Conservation (phyloP, 305 asterid species). For the Ruellia speciosa region DNA sequence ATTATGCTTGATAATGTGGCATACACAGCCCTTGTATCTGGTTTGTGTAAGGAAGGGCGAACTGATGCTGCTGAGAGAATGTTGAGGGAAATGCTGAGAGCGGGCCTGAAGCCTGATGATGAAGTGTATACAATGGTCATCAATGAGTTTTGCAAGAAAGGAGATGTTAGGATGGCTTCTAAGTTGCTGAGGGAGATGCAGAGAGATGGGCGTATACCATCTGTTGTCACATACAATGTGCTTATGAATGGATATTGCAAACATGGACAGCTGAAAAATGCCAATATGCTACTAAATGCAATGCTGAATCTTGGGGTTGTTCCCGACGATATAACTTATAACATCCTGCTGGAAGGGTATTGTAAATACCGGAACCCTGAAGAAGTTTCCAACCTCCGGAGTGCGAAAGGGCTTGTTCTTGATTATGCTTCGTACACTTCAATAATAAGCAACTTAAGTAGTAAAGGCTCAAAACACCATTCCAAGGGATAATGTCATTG, state of each 20-base stretch:
- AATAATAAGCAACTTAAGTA: slow-evolving; percentile 43
- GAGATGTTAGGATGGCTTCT: slow-evolving; percentile 52
- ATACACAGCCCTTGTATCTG: slow-evolving; percentile 63
- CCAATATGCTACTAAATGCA: slow-evolving; percentile 63
- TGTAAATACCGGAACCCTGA: slow-evolving; percentile 42
- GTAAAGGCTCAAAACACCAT: slow-evolving; percentile 30
- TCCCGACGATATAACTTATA: slow-evolving; percentile 81
- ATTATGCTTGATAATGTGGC: slow-evolving; percentile 58
- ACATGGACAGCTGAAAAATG: slow-evolving; percentile 78
- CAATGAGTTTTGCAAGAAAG: slow-evolving; percentile 58
- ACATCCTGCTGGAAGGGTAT: slow-evolving; percentile 68
- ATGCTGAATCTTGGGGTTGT: slow-evolving; percentile 64
- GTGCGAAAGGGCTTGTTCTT: slow-evolving; percentile 71
- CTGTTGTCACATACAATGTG: slow-evolving; percentile 54
- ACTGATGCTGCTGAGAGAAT: slow-evolving; percentile 44
- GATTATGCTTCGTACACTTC: slow-evolving; percentile 71
- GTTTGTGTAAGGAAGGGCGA: slow-evolving; percentile 53
- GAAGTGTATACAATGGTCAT: slow-evolving; percentile 61
- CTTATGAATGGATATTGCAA: slow-evolving; percentile 74
- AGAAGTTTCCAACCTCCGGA: slow-evolving; percentile 38
- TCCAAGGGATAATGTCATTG: slow-evolving; percentile 22
- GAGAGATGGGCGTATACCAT: slow-evolving; percentile 34
- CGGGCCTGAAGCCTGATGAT: slow-evolving; percentile 47
- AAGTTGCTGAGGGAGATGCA: slow-evolving; percentile 58
- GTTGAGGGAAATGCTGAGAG: slow-evolving; percentile 54